Evolutionary conservation across 768 basidiomycete genomes (phyloP).

Genomic region (Kwoniella mangroviensis): DNA sequence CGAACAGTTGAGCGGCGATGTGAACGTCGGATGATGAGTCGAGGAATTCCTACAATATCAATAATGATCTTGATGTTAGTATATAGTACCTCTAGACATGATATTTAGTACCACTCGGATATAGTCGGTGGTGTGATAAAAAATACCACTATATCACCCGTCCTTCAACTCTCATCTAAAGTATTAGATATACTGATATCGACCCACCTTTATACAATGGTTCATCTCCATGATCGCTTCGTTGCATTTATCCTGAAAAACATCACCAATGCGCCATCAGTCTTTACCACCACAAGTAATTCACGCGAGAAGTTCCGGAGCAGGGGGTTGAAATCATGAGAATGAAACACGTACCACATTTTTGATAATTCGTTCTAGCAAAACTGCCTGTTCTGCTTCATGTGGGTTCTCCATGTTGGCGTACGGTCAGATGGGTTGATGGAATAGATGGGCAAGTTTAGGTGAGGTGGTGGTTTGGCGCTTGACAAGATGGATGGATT

Average conservation of each 20-base stretch:
- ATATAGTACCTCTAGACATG: no score
- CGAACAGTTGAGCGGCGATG: conserved; percentile 78
- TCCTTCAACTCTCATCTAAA: neutral
- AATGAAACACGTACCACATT: conserved; percentile 68
- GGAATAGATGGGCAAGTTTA: neutral
- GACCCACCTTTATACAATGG: conserved; percentile 76
- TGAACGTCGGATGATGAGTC: conserved; percentile 77
- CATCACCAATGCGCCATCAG: neutral
- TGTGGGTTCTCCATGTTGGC: conserved; percentile 88
- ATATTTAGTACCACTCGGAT: neutral
- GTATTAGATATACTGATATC: neutral
- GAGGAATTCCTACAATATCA: conserved; percentile 69
- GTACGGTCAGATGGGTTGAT: neutral
- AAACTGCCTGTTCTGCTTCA: conserved; percentile 85
- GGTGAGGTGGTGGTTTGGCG: neutral
- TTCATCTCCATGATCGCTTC: conserved; percentile 88
- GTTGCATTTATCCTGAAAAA: conserved; percentile 80
- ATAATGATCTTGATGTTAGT: no score
- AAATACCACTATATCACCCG: neutral
- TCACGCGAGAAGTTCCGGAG: neutral
- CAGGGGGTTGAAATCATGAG: neutral
- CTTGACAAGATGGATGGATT: neutral
- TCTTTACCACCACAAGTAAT: neutral
- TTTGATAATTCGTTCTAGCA: conserved; percentile 87
- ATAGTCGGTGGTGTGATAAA: neutral